Percentiles rank a stretch among this genome's conserved stretches.
These are phyloP conservation scores for Cylindrodendrum hubeiense DNA, from an alignment of 2,329 filamentous ascomycete genomes.

Conservation along the genomic window DNA sequence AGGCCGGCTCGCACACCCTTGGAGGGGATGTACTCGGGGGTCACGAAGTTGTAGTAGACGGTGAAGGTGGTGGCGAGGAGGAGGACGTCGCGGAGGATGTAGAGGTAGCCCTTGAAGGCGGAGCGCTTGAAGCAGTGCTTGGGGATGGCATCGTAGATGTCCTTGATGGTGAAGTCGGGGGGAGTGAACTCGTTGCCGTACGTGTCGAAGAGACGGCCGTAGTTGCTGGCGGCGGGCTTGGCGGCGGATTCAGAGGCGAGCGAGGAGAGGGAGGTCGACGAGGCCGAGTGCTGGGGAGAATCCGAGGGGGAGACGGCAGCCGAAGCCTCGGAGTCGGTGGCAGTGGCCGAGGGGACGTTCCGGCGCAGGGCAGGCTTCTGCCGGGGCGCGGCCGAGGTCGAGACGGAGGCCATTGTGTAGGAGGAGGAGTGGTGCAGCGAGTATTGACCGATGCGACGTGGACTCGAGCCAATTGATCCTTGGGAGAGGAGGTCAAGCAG, in stretches of 20 bases:
- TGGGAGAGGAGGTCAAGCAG: constrained; percentile 14
- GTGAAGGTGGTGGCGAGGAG: constrained; percentile 83
- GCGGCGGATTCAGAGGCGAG: constrained; percentile 74
- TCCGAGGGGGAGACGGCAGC: constrained; percentile 69
- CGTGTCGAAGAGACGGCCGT: constrained; percentile 84
- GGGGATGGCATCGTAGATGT: constrained; percentile 96
- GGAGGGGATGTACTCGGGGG: constrained; percentile 83
- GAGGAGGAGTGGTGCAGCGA: constrained; percentile 17
- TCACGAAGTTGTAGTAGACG: constrained; percentile 90
- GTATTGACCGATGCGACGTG: constrained; percentile 1
- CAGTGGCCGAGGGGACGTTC: constrained; percentile 60
- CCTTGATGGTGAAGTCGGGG: constrained; percentile 96
- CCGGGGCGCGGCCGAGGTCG: constrained; percentile 55
- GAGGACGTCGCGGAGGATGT: constrained; percentile 85
- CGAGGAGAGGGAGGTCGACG: constrained; percentile 93
- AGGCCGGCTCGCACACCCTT: constrained; percentile 73
- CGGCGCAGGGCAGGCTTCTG: constrained; percentile 62
- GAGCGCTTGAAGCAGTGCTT: constrained; percentile 97
- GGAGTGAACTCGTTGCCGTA: constrained; percentile 96
- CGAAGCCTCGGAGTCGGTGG: constrained; percentile 66
- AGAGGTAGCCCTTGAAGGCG: constrained; percentile 78
- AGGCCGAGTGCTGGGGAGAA: constrained; percentile 74
- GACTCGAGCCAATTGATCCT: constrained; percentile 38
- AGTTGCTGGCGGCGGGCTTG: constrained; percentile 50
- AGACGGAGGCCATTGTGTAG: constrained; percentile 60